A percentile compares a stretch with the other conserved stretches of the same genome.
These are phyloP conservation scores for Leccinum huronense DNA, from an alignment of 1,284 basidiomycete species.

Conservation along the genomic window DNA sequence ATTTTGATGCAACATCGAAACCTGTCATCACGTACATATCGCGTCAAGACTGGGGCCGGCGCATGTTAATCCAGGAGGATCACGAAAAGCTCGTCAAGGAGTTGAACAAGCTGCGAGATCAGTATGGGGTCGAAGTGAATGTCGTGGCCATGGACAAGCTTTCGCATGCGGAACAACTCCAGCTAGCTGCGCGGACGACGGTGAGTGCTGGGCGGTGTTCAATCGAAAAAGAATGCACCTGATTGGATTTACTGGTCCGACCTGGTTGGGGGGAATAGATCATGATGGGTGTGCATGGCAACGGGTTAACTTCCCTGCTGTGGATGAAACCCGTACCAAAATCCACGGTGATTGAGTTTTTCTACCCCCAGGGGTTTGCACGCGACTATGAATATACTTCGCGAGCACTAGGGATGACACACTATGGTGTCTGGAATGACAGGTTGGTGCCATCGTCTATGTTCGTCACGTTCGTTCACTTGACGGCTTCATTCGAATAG, in stretches of 20 bases:
- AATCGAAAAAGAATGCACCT: not conserved
- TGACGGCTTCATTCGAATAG: constrained; percentile 29
- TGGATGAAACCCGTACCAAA: constrained; percentile 82
- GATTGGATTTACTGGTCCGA: not conserved
- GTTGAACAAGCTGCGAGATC: constrained; percentile 61
- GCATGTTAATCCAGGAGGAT: constrained; percentile 64
- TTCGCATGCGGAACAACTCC: constrained; percentile 73
- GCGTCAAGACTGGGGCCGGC: constrained; percentile 81
- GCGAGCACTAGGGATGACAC: constrained; percentile 75
- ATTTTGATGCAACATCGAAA: constrained; percentile 37
- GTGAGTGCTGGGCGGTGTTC: constrained; percentile 42
- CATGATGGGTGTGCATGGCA: not conserved
- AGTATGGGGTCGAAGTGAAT: constrained; percentile 81
- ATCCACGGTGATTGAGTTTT: constrained; percentile 86
- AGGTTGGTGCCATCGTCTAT: constrained; percentile 36
- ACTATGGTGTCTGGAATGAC: constrained; percentile 83
- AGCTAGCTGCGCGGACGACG: constrained; percentile 76
- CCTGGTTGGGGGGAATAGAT: not conserved
- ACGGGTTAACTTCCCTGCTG: constrained; percentile 62
- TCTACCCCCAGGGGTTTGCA: constrained; percentile 82
- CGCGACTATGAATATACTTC: constrained; percentile 84
- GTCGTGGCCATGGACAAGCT: constrained; percentile 82
- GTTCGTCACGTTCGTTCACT: not conserved
- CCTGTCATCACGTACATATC: constrained; percentile 87
- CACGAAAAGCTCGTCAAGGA: constrained; percentile 66